A percentile compares a stretch with the other conserved stretches of the same genome.
Evolutionary conservation across 164 flowering plant genomes (phyloP).

Genomic region (Cinnamomum chago): DNA sequence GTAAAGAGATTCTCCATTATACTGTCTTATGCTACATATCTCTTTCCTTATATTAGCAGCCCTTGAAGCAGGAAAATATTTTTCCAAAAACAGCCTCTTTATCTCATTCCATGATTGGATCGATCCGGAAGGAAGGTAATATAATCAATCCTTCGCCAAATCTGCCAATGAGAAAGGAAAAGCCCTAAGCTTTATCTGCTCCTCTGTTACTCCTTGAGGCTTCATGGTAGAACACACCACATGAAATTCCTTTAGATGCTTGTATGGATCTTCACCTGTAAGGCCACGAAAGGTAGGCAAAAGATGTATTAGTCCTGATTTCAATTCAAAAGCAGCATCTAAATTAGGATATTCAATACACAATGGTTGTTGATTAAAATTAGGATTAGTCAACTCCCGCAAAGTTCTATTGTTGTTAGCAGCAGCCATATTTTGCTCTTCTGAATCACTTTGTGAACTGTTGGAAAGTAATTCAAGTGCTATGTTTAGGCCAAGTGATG

Average conservation of each 20-base stretch:
- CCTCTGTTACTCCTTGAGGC: background rate
- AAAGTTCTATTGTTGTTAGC: background rate
- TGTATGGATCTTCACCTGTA: slow-evolving; percentile 1
- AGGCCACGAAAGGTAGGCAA: background rate
- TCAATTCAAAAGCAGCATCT: background rate
- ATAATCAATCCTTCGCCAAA: background rate
- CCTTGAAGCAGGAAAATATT: background rate
- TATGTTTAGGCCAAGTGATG: no score
- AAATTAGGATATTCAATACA: no score
- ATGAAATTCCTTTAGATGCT: background rate
- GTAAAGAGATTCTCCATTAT: no score
- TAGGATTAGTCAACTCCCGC: background rate
- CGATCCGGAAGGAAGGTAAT: background rate
- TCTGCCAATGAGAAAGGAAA: background rate
- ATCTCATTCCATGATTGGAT: background rate
- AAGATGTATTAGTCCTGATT: background rate
- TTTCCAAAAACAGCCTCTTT: background rate
- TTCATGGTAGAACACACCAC: no score
- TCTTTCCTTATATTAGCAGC: no score
- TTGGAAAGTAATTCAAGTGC: no score
- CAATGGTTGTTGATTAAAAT: no score
- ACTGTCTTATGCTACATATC: no score
- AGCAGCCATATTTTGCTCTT: background rate
- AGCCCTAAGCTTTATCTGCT: background rate
- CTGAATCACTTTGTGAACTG: background rate